Evolutionary conservation across 345 rosid species (phyloP), one percentile per base, ranked within the genome.

Genomic region (Syzygium aromaticum): DNA sequence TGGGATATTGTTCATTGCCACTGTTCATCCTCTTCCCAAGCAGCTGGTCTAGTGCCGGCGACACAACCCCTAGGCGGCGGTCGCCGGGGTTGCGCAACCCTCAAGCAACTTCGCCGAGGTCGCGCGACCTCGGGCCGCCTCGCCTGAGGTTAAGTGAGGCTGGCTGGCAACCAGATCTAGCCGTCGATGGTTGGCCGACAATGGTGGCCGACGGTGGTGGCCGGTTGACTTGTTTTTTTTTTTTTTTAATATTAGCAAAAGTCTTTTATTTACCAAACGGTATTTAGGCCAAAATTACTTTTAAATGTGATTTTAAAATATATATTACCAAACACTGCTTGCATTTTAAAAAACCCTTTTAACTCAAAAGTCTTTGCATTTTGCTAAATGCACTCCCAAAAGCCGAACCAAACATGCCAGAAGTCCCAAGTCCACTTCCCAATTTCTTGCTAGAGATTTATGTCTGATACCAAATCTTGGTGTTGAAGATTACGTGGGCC

Each of bases 181-280:
- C 11, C 3, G 38, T 33, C 38, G 38, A 3, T 3, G 38, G 38
- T 33, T 54, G 2, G 1, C 1, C 4, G 5, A 19, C 2, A 0
- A 2, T 25, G 2, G 3, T 56, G 22, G n/a, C 38, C 38, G 21
- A n/a, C n/a, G n/a, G 5, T 25, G 2, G 3, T 56, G 22, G n/a
- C 38, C 38, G 21, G 61, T 56, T 56, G 23, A 11, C 22, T n/a
- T n/a, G n/a, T n/a, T n/a, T n/a, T n/a, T n/a, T n/a, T n/a, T n/a
- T 56, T 56, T 54, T 56, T 56, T 56, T 8, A 56, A 56, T 8
- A 22, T 11, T 56, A 56, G 61, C 61, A 22, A 56, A 54, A 56
- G 22, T 56, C 61, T 56, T 56, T 56, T 22, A 22, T 56, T 56
- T 56, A 56, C 22, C 12, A 56, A 56, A 9, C 23, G 61, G 61